These are phyloP conservation scores for Candida adriatica DNA, from an alignment of 805 yeast genomes.

Conservation along the genomic window DNA sequence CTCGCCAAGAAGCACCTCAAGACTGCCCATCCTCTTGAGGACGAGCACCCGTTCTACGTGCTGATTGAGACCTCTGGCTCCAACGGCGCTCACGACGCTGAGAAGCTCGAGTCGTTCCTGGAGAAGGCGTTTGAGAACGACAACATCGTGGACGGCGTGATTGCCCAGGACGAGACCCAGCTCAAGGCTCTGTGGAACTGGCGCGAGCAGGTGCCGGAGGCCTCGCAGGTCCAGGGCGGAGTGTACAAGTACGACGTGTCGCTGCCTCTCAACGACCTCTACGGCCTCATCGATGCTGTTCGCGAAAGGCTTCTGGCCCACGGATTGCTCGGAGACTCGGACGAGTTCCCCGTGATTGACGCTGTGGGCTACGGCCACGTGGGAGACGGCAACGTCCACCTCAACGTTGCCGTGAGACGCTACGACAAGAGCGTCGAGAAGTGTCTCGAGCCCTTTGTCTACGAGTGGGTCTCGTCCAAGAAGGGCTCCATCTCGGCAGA, in stretches of 20 bases:
- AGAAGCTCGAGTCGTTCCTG: constrained; percentile 76
- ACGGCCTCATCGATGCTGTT: constrained; percentile 76
- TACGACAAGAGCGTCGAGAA: constrained; percentile 75
- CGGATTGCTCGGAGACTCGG: constrained; percentile 57
- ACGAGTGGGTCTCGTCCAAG: constrained; percentile 69
- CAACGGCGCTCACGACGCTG: constrained; percentile 87
- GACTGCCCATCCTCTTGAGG: constrained; percentile 71
- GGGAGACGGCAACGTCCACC: constrained; percentile 95
- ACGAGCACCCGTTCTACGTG: constrained; percentile 80
- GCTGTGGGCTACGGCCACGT: constrained; percentile 98
- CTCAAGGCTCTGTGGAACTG: constrained; percentile 81
- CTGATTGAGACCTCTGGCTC: constrained; percentile 96
- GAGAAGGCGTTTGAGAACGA: constrained; percentile 83
- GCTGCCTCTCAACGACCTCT: constrained; percentile 74
- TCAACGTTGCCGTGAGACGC: constrained; percentile 84
- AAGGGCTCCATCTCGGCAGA: constrained; percentile 94
- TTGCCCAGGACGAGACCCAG: constrained; percentile 94
- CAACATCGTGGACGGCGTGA: constrained; percentile 83
- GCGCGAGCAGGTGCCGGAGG: constrained; percentile 94
- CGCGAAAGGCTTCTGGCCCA: constrained; percentile 49
- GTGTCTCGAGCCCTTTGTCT: constrained; percentile 87
- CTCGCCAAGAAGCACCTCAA: constrained; percentile 58
- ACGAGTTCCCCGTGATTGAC: constrained; percentile 70
- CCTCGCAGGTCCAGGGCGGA: constrained; percentile 80
- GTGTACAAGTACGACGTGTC: constrained; percentile 97